Percentiles rank a stretch among this genome's conserved stretches.
Evolutionary conservation across 441 rosid genomes (phyloP).

Genomic region (Metrosideros polymorpha): DNA sequence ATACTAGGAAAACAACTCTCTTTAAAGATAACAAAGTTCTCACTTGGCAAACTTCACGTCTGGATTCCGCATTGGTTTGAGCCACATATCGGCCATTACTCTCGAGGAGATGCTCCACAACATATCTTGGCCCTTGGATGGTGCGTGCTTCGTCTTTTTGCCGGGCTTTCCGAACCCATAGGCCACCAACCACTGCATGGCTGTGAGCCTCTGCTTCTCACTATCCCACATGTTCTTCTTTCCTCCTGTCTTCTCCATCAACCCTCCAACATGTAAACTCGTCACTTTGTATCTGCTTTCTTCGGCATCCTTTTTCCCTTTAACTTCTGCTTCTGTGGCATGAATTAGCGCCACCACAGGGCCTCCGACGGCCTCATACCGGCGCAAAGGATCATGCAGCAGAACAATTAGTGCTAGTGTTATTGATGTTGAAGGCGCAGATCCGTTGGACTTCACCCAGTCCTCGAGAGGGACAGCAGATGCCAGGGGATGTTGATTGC

Average conservation of each 20-base stretch:
- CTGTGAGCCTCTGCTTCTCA: slow-evolving; percentile 70
- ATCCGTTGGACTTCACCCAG: slow-evolving; percentile 32
- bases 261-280: slow-evolving; percentile 70
- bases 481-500: slow-evolving; percentile 33
- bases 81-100: slow-evolving; percentile 96
- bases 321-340: slow-evolving; percentile 18
- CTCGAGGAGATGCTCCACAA: slow-evolving; percentile 90
- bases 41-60: slow-evolving; percentile 47
- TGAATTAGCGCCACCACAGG: slow-evolving; percentile 50
- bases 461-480: slow-evolving; percentile 58
- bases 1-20: background rate
- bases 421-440: slow-evolving; percentile 18
- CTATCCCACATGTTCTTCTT: slow-evolving; percentile 46
- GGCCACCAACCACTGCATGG: slow-evolving; percentile 79
- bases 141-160: slow-evolving; percentile 34
- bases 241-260: slow-evolving; percentile 26
- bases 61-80: slow-evolving; percentile 83
- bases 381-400: slow-evolving; percentile 73
- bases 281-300: slow-evolving; percentile 51
- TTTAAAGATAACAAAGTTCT: background rate
- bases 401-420: slow-evolving; percentile 47
- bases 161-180: slow-evolving; percentile 58
- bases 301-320: slow-evolving; percentile 26
- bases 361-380: slow-evolving; percentile 89
- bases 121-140: slow-evolving; percentile 29